Evolutionary conservation across 768 basidiomycete species (phyloP), one percentile per base, ranked within the genome.

Genomic region (Leccinum boreale): DNA sequence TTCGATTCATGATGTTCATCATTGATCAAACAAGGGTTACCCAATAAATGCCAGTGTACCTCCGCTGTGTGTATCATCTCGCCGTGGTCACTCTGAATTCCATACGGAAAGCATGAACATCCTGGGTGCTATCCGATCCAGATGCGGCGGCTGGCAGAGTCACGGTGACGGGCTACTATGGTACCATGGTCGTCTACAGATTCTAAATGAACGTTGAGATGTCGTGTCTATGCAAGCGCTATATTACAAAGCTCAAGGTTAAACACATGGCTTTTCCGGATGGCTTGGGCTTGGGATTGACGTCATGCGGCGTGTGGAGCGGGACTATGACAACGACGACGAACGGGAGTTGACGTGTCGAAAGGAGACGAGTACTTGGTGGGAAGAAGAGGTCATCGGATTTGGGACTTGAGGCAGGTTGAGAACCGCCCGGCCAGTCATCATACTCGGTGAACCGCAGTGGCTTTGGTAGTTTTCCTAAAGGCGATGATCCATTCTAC

Each of bases 271-370:
- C 49, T 70, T 70, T 63, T 71, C 56, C 52, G 69, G 69, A 4
- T 71, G 69, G 69, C 60, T 58, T 23, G 69, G 69, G 23, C 59
- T 70, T 31, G 62, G 67, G 17, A 23, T 59, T 12, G 68, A 55
- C 21, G 24, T 52, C 54, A 33, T 53, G 39, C 55, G 26, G n/a
- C 17, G 46, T 17, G 31, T 33, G 39, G 26, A 57, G 21, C 26
- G 28, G 28, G 7, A 28, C 6, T 4, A 33, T 3, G 51, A 46
- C 19, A 48, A 28, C 19, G 12, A 19, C 31, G 23, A n/a, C 11
- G 15, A 31, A 33, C 53, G 7, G 12, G 15, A 23, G 9, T 53
- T n/a, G 19, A 12, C 28, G 53, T n/a, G 17, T 33, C 35, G 35
- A n/a, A 33, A n/a, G 21, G 29, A 24, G 3, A 42, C 50, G n/a